phyloP scores from a whole-genome alignment of 2,329 filamentous ascomycete genomes.

The Trichoderma pleuroti region DNA sequence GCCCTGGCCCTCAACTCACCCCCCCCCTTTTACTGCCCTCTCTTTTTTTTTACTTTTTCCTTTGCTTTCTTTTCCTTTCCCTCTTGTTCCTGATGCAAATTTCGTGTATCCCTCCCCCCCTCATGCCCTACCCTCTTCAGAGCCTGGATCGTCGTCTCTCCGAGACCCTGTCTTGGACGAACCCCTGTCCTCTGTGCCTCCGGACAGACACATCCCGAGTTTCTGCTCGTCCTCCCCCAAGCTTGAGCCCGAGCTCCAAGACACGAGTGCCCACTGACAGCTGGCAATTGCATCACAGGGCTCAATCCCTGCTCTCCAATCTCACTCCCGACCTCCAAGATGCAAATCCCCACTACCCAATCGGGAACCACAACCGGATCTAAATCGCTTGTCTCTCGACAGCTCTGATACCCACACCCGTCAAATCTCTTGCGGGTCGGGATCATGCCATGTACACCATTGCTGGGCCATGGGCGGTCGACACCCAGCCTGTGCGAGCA shows the following conservation, averaged over 20 bases:
- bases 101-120: background rate
- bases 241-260: background rate
- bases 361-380: slow-evolving; percentile 15
- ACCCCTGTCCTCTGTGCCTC: background rate
- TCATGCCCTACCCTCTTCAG: background rate
- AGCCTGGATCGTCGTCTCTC: background rate
- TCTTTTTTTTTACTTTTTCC: background rate
- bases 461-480: background rate
- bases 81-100: background rate
- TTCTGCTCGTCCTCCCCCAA: background rate
- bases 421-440: slow-evolving; percentile 5
- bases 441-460: background rate
- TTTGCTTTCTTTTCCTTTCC: background rate
- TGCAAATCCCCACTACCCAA: slow-evolving; percentile 3
- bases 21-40: background rate
- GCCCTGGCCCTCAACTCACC: background rate
- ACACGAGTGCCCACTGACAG: slow-evolving; percentile 18
- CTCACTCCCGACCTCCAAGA: slow-evolving; percentile 12
- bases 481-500: background rate
- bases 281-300: slow-evolving; percentile 18
- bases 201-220: background rate
- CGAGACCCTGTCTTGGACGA: slow-evolving; percentile 13
- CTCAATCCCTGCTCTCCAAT: slow-evolving; percentile 14
- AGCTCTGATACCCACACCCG: background rate
- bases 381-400: slow-evolving; percentile 17